phyloP scores from a whole-genome alignment of 257 asterid genomes.

The Solanum habrochaites region DNA sequence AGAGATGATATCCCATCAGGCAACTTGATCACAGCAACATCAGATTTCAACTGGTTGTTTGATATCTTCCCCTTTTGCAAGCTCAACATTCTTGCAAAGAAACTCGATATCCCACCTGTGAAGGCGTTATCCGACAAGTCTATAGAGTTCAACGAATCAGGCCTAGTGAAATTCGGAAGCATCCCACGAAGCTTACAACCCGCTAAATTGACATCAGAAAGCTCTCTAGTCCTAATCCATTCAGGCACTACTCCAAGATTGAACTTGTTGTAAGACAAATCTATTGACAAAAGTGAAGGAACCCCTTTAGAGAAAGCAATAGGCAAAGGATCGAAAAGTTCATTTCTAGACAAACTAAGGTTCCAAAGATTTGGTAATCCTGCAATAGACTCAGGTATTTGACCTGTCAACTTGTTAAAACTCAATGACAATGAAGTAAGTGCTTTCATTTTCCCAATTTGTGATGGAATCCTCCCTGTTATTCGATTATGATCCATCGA shows the following conservation, averaged over 20 bases:
- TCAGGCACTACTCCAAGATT: slow-evolving; percentile 50
- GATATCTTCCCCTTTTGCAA: slow-evolving; percentile 52
- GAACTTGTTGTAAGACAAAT: slow-evolving; percentile 65
- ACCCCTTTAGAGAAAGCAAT: slow-evolving; percentile 38
- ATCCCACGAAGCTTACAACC: slow-evolving; percentile 64
- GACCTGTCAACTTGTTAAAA: slow-evolving; percentile 57
- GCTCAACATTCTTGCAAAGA: slow-evolving; percentile 41
- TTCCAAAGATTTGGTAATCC: slow-evolving; percentile 55
- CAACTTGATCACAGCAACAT: slow-evolving; percentile 47
- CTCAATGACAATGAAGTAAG: slow-evolving; percentile 49
- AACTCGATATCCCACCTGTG: slow-evolving; percentile 43
- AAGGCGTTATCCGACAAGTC: slow-evolving; percentile 76
- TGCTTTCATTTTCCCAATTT: slow-evolving; percentile 52
- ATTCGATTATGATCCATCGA: slow-evolving; percentile 66
- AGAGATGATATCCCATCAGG: slow-evolving; percentile 49
- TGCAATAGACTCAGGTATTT: slow-evolving; percentile 63
- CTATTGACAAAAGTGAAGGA: slow-evolving; percentile 53
- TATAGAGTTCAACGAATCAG: slow-evolving; percentile 47
- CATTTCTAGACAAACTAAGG: slow-evolving; percentile 67
- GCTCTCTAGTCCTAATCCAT: slow-evolving; percentile 63
- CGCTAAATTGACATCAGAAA: slow-evolving; percentile 57
- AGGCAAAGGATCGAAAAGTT: slow-evolving; percentile 55
- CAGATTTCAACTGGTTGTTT: slow-evolving; percentile 42
- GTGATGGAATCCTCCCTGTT: slow-evolving; percentile 50
- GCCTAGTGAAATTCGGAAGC: slow-evolving; percentile 64